A percentile compares a stretch with the other conserved stretches of the same genome.
Conservation (phyloP, 2,329 filamentous ascomycete species). For the Ophidiomyces ophidiicola region DNA sequence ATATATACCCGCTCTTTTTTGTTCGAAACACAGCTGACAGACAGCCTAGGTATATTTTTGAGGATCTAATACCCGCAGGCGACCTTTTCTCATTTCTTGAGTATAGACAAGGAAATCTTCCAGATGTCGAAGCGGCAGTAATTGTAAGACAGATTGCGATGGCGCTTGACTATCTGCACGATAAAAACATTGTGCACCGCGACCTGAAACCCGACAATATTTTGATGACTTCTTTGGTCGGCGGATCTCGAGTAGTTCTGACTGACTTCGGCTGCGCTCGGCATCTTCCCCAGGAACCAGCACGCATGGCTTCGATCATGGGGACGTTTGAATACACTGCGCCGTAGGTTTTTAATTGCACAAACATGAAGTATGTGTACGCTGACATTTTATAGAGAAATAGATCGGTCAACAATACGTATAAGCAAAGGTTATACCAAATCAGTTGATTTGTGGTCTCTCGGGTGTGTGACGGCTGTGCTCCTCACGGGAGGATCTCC, state of each 20-base stretch:
- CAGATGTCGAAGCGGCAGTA: conserved; percentile 41
- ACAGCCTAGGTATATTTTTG: conserved; percentile 43
- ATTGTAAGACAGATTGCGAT: conserved; percentile 46
- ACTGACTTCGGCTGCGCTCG: conserved; percentile 50
- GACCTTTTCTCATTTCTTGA: conserved; percentile 50
- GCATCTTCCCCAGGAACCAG: conserved; percentile 19
- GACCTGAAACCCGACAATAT: conserved; percentile 55
- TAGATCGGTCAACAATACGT: conserved; percentile 5
- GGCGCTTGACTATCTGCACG: conserved; percentile 48
- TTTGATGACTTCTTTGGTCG: conserved; percentile 43
- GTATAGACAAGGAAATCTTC: conserved; percentile 36
- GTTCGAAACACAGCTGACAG: background rate
- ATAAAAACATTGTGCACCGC: conserved; percentile 44
- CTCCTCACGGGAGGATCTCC: conserved; percentile 41
- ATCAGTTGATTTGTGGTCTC: conserved; percentile 50
- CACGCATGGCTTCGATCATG: conserved; percentile 43
- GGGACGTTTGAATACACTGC: conserved; percentile 48
- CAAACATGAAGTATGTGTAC: background rate
- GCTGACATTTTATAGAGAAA: conserved; percentile 18
- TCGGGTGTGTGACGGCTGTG: conserved; percentile 44
- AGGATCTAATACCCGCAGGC: conserved; percentile 48
- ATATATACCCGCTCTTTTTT: conserved; percentile 17
- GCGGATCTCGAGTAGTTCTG: conserved; percentile 43
- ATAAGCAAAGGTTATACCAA: conserved; percentile 37
- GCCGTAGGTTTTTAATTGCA: conserved; percentile 38